Percentiles rank a stretch among this genome's conserved stretches.
Conservation (phyloP, 208 protist species). For the Crithidia acanthocephali region DNA sequence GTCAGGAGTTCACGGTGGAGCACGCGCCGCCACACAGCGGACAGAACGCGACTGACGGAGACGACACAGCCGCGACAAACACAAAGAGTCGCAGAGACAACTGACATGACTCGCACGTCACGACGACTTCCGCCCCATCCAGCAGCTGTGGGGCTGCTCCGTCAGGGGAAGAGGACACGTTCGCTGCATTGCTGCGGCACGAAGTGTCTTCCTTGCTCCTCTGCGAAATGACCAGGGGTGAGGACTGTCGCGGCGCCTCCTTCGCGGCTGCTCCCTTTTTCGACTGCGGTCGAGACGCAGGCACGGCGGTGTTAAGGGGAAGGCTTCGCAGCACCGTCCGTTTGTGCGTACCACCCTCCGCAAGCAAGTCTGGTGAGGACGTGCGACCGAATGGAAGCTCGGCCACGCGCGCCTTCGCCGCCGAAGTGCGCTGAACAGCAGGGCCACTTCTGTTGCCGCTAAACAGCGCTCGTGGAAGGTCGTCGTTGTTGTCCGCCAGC, state of each 20-base stretch:
- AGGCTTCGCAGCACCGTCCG: not conserved
- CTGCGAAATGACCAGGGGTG: not conserved
- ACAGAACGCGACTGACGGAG: slow-evolving; percentile 1
- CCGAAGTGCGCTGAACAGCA: not conserved
- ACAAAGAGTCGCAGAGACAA: slow-evolving; percentile 18
- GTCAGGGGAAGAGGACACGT: not conserved
- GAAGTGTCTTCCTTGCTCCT: not conserved
- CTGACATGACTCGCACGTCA: slow-evolving; percentile 23
- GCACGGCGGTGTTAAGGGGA: not conserved
- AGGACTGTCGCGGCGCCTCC: not conserved
- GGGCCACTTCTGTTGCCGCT: not conserved
- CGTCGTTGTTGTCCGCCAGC: not conserved
- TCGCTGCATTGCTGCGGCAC: not conserved
- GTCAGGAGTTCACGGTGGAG: not conserved
- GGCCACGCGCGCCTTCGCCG: no score
- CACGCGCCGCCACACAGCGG: slow-evolving; percentile 14
- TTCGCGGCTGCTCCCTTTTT: not conserved
- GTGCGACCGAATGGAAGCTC: not conserved
- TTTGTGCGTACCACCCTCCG: not conserved
- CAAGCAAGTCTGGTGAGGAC: not conserved
- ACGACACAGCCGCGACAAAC: not conserved
- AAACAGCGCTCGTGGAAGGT: not conserved
- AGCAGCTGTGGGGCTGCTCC: not conserved
- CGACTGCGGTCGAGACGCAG: not conserved
- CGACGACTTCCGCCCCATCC: slow-evolving; percentile 2